Conservation (phyloP, 1,284 basidiomycete species). For the Hemileia vastatrix region DNA sequence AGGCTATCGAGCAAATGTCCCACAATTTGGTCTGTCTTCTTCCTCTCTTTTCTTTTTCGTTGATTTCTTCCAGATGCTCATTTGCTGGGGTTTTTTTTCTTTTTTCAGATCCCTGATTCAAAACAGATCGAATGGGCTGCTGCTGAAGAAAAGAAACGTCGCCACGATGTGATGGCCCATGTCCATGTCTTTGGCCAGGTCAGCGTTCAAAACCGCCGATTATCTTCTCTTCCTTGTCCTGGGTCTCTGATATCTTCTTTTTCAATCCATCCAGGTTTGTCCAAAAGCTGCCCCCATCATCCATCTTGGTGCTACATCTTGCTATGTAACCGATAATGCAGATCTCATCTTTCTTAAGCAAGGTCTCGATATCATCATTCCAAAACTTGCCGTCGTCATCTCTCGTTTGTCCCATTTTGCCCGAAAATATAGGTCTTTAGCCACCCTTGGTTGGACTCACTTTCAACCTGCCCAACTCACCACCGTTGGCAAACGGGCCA, state of each 20-base stretch:
- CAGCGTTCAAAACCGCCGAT: too few species aligned
- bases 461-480: conserved; percentile 98
- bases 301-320: conserved; percentile 44
- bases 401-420: conserved; percentile 39
- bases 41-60: neutral
- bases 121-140: conserved; percentile 43
- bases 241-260: neutral
- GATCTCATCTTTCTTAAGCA: conserved; percentile 43
- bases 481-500: conserved; percentile 98
- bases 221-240: neutral
- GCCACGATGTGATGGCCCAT: conserved; percentile 46
- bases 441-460: conserved; percentile 81
- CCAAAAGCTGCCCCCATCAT: conserved; percentile 42
- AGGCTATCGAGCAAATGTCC: conserved; percentile 43
- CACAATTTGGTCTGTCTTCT: conserved; percentile 31
- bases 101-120: conserved; percentile 33
- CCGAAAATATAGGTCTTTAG: conserved; percentile 34
- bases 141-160: conserved; percentile 41
- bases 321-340: conserved; percentile 45
- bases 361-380: conserved; percentile 41
- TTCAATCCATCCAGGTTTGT: conserved; percentile 25
- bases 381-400: conserved; percentile 43
- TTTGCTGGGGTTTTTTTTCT: neutral
- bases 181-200: conserved; percentile 40
- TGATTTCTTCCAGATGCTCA: neutral